Conservation (phyloP, 2,329 filamentous ascomycete species). For the Fusarium armeniacum region DNA sequence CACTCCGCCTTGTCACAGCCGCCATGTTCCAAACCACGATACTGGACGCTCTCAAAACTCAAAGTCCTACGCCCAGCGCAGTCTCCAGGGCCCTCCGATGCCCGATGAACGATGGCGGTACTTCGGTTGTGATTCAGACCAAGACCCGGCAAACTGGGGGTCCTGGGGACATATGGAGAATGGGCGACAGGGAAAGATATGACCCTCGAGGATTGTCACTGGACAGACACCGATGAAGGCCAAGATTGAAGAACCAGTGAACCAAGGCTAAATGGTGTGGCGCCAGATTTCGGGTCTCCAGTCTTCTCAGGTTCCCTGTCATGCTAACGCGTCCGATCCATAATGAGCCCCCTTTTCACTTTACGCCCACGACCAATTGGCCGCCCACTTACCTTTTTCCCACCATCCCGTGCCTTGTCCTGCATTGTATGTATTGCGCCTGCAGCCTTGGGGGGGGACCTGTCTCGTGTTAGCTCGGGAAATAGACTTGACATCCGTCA, state of each 20-base stretch:
- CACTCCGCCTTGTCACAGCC: slow-evolving; percentile 19
- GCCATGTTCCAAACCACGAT: background rate
- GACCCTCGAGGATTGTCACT: slow-evolving; percentile 11
- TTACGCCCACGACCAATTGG: slow-evolving; percentile 6
- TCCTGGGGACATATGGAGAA: slow-evolving; percentile 16
- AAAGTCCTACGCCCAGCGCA: background rate
- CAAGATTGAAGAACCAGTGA: slow-evolving; percentile 7
- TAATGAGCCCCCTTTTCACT: slow-evolving; percentile 23
- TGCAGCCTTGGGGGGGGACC: slow-evolving; percentile 14
- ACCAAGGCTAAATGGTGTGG: slow-evolving; percentile 30
- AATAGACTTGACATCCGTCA: slow-evolving; percentile 20
- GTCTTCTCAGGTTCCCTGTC: slow-evolving; percentile 7
- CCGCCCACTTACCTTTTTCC: slow-evolving; percentile 12
- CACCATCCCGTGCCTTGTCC: slow-evolving; percentile 14
- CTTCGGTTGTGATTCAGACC: slow-evolving; percentile 32
- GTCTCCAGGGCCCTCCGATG: slow-evolving; percentile 3
- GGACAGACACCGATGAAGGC: slow-evolving; percentile 1
- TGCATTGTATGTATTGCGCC: slow-evolving; percentile 12
- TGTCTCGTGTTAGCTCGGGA: slow-evolving; percentile 27
- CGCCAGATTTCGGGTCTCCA: slow-evolving; percentile 30
- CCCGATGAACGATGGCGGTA: slow-evolving; percentile 20
- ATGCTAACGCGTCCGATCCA: slow-evolving; percentile 23
- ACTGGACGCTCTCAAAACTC: background rate
- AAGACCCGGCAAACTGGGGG: slow-evolving; percentile 4
- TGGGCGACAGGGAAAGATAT: slow-evolving; percentile 7